phyloP scores from a whole-genome alignment of 257 asterid genomes.

The Nicotiana sylvestris region DNA sequence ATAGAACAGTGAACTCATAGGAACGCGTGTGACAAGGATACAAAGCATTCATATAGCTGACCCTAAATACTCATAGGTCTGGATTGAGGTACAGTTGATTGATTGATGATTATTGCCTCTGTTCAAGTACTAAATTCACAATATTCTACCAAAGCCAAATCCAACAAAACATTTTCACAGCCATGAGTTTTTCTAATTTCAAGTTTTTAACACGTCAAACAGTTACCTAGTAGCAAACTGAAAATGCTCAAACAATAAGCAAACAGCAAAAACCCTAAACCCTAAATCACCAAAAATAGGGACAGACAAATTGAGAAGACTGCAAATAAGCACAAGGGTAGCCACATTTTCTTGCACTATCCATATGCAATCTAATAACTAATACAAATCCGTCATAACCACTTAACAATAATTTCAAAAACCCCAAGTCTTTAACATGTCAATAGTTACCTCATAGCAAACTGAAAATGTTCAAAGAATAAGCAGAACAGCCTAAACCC shows the following conservation, averaged over 20 bases:
- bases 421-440: background rate
- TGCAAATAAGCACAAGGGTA: background rate
- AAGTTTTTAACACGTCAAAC: background rate
- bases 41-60: background rate
- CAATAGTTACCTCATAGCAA: background rate
- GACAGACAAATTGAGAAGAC: background rate
- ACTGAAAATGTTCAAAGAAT: background rate
- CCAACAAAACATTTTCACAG: background rate
- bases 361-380: background rate
- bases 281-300: background rate
- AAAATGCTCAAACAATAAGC: background rate
- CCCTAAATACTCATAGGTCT: background rate
- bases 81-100: background rate
- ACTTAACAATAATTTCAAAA: background rate
- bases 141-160: background rate
- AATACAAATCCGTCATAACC: background rate
- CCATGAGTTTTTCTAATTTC: background rate
- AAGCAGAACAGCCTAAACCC: background rate
- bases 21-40: background rate
- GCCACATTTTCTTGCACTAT: no score
- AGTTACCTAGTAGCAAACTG: background rate
- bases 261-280: slow-evolving; percentile 6
- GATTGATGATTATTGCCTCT: background rate
- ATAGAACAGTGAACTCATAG: background rate
- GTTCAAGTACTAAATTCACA: background rate